phyloP scores from a whole-genome alignment of 331 rosid species.

The Stylosanthes scabra region DNA sequence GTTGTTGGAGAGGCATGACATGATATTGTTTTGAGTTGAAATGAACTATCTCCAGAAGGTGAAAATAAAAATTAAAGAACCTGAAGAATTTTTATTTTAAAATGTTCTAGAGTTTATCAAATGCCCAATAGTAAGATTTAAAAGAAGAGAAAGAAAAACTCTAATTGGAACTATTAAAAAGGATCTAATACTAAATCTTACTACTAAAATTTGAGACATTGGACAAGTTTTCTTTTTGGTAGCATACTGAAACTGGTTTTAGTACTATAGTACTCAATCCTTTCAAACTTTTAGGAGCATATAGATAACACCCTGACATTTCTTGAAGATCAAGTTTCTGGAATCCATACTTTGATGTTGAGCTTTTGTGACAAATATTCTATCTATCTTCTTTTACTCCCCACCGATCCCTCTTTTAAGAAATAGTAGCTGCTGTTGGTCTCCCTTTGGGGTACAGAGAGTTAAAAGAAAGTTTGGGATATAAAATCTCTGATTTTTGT shows the following conservation, averaged over 20 bases:
- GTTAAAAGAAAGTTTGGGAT: background rate
- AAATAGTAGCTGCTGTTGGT: slow-evolving; percentile 11
- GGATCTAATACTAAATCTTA: background rate
- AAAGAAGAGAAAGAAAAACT: background rate
- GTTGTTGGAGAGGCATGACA: too few relatives aligned
- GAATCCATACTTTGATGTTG: background rate
- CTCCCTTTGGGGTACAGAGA: slow-evolving; percentile 3
- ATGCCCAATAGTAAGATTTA: too few relatives aligned
- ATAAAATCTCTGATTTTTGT: slow-evolving; percentile 19
- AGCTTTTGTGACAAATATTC: background rate
- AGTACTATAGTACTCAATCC: background rate
- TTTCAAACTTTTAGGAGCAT: background rate
- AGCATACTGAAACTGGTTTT: background rate
- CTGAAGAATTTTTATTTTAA: too few relatives aligned
- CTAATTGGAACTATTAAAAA: background rate
- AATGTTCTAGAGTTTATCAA: too few relatives aligned
- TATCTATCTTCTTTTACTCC: background rate
- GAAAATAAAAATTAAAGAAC: too few relatives aligned
- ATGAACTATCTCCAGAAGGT: too few relatives aligned
- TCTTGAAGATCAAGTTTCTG: background rate
- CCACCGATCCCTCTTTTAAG: background rate
- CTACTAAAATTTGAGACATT: too few relatives aligned
- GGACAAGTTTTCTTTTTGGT: too few relatives aligned
- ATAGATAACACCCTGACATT: background rate
- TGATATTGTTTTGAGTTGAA: background rate